A percentile compares a stretch with the other conserved stretches of the same genome.
phyloP scores from a whole-genome alignment of 2,329 filamentous ascomycete genomes.

The Trichophyton verrucosum region DNA sequence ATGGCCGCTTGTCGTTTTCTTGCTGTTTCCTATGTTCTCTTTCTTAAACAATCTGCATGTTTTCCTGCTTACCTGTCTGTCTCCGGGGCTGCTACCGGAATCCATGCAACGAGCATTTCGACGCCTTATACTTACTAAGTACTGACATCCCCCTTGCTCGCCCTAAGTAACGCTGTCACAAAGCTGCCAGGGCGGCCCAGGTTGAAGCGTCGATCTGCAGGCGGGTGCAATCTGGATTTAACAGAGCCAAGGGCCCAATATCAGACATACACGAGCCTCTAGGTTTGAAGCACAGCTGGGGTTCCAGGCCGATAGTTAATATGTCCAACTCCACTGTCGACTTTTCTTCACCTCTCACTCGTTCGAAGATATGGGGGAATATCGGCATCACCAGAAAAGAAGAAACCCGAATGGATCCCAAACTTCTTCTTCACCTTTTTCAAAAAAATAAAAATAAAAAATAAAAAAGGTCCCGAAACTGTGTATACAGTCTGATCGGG shows the following conservation, averaged over 20 bases:
- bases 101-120: constrained; percentile 1
- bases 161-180: not conserved
- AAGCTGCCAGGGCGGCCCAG: constrained; percentile 3
- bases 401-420: not conserved
- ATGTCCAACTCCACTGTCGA: not conserved
- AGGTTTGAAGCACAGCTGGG: constrained; percentile 4
- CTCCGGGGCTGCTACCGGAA: not conserved
- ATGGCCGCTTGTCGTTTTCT: not conserved
- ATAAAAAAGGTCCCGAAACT: not conserved
- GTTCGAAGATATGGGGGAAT: not conserved
- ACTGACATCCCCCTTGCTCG: not conserved
- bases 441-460: too few relatives aligned
- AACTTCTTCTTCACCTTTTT: not conserved
- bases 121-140: too few relatives aligned
- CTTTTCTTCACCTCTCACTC: not conserved
- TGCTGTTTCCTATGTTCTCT: not conserved
- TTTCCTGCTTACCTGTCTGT: not conserved
- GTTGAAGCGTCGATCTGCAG: not conserved
- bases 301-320: not conserved
- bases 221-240: constrained; percentile 1
- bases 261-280: constrained; percentile 3
- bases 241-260: not conserved
- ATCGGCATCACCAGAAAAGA: not conserved
- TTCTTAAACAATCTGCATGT: not conserved
- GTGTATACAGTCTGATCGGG: not conserved